Evolutionary conservation across 352 stramenopile genomes (phyloP).

Genomic region (Aphanomyces cochlioides): DNA sequence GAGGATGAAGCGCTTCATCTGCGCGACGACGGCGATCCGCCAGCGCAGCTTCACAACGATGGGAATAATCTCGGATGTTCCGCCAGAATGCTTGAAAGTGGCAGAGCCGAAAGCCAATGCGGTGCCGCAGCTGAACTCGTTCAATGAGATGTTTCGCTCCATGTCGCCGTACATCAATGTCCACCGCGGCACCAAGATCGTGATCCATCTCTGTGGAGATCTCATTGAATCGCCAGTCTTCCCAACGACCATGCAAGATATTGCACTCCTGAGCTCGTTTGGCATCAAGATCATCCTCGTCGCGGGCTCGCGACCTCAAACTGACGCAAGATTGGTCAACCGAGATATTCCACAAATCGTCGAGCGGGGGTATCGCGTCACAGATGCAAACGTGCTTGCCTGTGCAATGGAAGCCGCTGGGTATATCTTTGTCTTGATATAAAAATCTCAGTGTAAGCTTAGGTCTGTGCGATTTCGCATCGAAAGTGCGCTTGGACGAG

Average conservation of each 20-base stretch:
- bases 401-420: constrained; percentile 94
- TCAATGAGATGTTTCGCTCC: constrained; percentile 91
- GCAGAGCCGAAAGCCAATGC: constrained; percentile 35
- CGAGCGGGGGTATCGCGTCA: constrained; percentile 86
- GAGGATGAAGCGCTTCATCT: constrained; percentile 12
- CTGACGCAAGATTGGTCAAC: constrained; percentile 86
- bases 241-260: constrained; percentile 92
- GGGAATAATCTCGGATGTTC: constrained; percentile 57
- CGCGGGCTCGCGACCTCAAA: constrained; percentile 92
- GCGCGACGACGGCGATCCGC: neutral
- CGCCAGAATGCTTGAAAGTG: constrained; percentile 70
- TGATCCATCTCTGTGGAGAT: constrained; percentile 95
- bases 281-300: constrained; percentile 94
- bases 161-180: constrained; percentile 98
- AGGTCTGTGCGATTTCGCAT: constrained; percentile 83
- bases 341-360: constrained; percentile 67
- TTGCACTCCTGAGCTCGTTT: constrained; percentile 94
- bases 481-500: constrained; percentile 77
- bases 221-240: constrained; percentile 91
- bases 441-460: neutral
- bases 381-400: constrained; percentile 85
- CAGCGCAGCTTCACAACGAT: constrained; percentile 13
- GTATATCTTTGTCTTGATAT: constrained; percentile 8
- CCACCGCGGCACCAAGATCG: constrained; percentile 92
- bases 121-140: constrained; percentile 51